phyloP scores from a whole-genome alignment of 2,329 filamentous ascomycete genomes.

The Drechslera avenae region DNA sequence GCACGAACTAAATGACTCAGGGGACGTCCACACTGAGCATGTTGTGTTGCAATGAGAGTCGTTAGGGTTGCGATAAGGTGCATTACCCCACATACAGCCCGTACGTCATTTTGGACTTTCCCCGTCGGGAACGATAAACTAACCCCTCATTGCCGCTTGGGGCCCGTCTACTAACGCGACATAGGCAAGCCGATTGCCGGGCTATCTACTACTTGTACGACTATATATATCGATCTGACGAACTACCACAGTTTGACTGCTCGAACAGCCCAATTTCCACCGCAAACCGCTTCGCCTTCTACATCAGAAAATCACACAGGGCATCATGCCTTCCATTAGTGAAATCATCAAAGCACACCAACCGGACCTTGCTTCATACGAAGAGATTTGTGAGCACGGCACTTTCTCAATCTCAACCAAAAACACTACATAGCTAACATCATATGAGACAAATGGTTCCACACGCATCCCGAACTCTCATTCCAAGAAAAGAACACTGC shows the following conservation, averaged over 20 bases:
- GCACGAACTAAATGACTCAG: no score
- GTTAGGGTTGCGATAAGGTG: neutral
- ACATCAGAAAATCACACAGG: neutral
- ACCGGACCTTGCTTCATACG: constrained; percentile 36
- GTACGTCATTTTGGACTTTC: constrained; percentile 28
- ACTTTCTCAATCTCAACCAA: neutral
- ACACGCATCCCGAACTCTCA: constrained; percentile 44
- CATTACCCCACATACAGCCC: neutral
- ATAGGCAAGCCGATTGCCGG: constrained; percentile 7
- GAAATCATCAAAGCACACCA: constrained; percentile 32
- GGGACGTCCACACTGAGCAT: no score
- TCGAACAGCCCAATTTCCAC: neutral
- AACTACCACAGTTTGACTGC: neutral
- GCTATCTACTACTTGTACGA: neutral
- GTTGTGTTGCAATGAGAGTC: no score
- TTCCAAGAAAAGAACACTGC: constrained; percentile 44
- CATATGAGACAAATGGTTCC: constrained; percentile 41
- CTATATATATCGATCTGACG: neutral
- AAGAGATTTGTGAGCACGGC: constrained; percentile 37
- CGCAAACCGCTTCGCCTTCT: neutral
- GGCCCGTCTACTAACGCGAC: constrained; percentile 7
- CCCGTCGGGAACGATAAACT: constrained; percentile 23
- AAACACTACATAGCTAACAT: constrained; percentile 4
- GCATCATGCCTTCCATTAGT: constrained; percentile 37
- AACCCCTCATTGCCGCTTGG: neutral